phyloP scores from a whole-genome alignment of 371 early-diverging fungal species.

The Mucor circinelloides region DNA sequence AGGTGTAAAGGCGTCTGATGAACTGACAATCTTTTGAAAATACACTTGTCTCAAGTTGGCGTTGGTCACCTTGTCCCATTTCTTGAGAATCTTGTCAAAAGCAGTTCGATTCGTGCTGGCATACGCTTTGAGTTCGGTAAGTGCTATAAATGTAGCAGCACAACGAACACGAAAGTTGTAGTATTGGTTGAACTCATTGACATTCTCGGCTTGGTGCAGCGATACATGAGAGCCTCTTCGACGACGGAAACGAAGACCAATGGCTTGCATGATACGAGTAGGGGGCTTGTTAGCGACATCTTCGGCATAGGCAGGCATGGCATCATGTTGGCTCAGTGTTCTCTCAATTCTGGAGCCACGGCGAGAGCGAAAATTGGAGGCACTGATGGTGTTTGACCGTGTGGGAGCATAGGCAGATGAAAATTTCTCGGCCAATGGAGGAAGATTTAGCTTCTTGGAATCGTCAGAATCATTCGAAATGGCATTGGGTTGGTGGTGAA shows the following conservation, averaged over 20 bases:
- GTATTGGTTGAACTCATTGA: constrained; percentile 15
- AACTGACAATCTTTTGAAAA: constrained; percentile 59
- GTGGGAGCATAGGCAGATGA: background rate
- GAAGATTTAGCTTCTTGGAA: background rate
- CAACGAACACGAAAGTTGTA: constrained; percentile 23
- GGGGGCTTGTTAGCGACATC: background rate
- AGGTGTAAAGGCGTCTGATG: constrained; percentile 52
- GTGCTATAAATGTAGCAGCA: constrained; percentile 58
- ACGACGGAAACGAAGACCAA: constrained; percentile 2
- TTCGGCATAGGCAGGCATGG: background rate
- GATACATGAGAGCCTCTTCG: constrained; percentile 17
- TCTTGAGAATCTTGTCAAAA: constrained; percentile 94
- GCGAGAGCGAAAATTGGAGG: background rate
- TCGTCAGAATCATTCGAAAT: background rate
- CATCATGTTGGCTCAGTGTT: constrained; percentile 7
- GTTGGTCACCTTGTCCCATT: constrained; percentile 86
- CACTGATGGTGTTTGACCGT: constrained; percentile 1
- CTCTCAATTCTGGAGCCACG: constrained; percentile 6
- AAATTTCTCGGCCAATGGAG: background rate
- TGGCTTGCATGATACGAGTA: constrained; percentile 8
- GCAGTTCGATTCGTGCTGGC: constrained; percentile 87
- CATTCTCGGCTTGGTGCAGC: background rate
- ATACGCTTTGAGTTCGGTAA: constrained; percentile 83
- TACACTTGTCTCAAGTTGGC: constrained; percentile 49
- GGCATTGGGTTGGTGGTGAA: background rate